Conservation (phyloP, 306 rosid species). For the Rosa chinensis region DNA sequence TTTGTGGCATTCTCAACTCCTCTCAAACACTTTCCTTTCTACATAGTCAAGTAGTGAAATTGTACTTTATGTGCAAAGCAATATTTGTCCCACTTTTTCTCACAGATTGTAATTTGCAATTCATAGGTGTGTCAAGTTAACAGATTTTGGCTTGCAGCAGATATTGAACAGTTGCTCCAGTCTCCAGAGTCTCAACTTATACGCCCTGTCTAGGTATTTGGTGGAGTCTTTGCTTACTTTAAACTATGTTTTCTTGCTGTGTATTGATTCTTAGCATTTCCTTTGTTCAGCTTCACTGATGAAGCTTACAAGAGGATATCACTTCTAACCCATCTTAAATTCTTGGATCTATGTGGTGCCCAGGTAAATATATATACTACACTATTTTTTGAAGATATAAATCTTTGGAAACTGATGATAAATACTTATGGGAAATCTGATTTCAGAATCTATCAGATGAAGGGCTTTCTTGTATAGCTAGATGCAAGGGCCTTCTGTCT, state of each 20-base stretch:
- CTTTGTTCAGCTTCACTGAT: conserved; percentile 66
- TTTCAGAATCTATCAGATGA: conserved; percentile 76
- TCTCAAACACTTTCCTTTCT: neutral
- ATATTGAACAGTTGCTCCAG: conserved; percentile 49
- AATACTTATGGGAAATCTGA: conserved; percentile 17
- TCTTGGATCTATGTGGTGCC: conserved; percentile 81
- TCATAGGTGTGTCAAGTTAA: conserved; percentile 67
- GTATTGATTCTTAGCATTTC: conserved; percentile 22
- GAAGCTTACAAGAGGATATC: conserved; percentile 56
- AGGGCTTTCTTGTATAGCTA: conserved; percentile 60
- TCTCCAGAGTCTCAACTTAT: conserved; percentile 72
- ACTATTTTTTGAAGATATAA: conserved; percentile 12
- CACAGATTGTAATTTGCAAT: conserved; percentile 25
- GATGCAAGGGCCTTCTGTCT: conserved; percentile 58
- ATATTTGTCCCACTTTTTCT: conserved; percentile 13
- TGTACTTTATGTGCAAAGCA: conserved; percentile 15
- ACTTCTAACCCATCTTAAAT: conserved; percentile 51
- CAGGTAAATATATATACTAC: conserved; percentile 48
- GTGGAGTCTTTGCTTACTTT: conserved; percentile 18
- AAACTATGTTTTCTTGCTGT: conserved; percentile 8
- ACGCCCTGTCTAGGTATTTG: conserved; percentile 76
- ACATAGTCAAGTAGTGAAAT: neutral
- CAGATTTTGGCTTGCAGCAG: conserved; percentile 65
- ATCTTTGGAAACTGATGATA: conserved; percentile 18
- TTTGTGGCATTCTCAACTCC: neutral